These are phyloP conservation scores for Cicer pinnatifidum DNA, from an alignment of 306 rosid species.

Conservation along the genomic window DNA sequence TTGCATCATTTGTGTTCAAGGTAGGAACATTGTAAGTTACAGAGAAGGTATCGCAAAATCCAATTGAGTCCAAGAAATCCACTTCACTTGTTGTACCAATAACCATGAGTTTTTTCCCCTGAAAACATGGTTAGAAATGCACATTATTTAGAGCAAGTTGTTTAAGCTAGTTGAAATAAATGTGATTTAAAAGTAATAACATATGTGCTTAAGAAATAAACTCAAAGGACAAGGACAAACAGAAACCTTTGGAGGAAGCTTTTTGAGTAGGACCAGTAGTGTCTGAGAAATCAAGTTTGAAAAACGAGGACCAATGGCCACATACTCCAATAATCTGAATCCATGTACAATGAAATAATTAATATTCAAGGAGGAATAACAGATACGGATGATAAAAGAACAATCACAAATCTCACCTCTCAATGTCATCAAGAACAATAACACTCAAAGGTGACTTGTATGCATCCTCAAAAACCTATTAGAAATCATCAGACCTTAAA, in stretches of 20 bases:
- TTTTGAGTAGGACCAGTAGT: slow-evolving; percentile 81
- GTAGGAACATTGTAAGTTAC: slow-evolving; percentile 82
- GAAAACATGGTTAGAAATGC: slow-evolving; percentile 41
- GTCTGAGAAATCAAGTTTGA: slow-evolving; percentile 90
- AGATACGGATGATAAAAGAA: slow-evolving; percentile 43
- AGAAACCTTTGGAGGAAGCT: slow-evolving; percentile 92
- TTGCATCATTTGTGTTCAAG: slow-evolving; percentile 67
- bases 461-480: slow-evolving; percentile 96
- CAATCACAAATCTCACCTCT: slow-evolving; percentile 61
- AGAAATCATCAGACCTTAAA: slow-evolving; percentile 39
- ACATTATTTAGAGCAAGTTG: slow-evolving; percentile 23
- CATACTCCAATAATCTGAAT: slow-evolving; percentile 86
- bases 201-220: slow-evolving; percentile 32
- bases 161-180: no score
- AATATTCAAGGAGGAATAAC: slow-evolving; percentile 11
- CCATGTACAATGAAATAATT: slow-evolving; percentile 14
- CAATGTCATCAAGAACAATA: slow-evolving; percentile 93
- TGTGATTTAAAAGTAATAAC: no score
- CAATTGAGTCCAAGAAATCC: slow-evolving; percentile 79
- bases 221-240: slow-evolving; percentile 32
- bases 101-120: slow-evolving; percentile 96
- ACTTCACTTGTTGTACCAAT: slow-evolving; percentile 92
- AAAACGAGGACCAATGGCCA: slow-evolving; percentile 93
- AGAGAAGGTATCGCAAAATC: slow-evolving; percentile 76
- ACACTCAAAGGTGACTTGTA: slow-evolving; percentile 97